Conservation (phyloP, 768 basidiomycete genomes). For the Phanerodontia chrysosporium region DNA sequence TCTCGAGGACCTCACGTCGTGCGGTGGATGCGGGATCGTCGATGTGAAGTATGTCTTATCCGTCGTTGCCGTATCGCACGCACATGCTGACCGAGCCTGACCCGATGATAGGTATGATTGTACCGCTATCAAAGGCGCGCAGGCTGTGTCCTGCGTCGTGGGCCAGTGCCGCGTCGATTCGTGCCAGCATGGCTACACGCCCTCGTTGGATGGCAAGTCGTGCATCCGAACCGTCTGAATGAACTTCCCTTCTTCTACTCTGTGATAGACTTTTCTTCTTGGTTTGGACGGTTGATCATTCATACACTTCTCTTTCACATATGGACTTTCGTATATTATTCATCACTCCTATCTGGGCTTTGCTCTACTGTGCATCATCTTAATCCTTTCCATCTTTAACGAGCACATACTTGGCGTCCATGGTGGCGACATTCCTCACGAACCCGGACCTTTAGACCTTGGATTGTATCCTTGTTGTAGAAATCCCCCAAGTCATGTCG, state of each 20-base stretch:
- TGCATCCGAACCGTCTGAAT: constrained; percentile 10
- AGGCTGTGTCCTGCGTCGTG: constrained; percentile 23
- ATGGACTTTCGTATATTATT: neutral
- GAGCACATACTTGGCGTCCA: neutral
- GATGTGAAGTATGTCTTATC: constrained; percentile 19
- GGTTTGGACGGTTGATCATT: neutral
- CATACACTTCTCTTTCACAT: neutral
- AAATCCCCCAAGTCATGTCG: neutral
- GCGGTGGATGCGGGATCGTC: constrained; percentile 27
- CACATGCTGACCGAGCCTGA: neutral
- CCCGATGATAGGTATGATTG: constrained; percentile 24
- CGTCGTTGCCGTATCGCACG: neutral
- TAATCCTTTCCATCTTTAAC: neutral
- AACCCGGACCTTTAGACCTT: neutral
- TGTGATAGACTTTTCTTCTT: neutral
- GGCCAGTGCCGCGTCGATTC: constrained; percentile 25
- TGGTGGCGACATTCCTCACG: neutral
- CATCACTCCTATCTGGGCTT: neutral
- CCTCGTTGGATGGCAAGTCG: constrained; percentile 11
- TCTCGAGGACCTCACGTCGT: constrained; percentile 24
- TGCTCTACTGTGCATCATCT: neutral
- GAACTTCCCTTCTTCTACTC: neutral
- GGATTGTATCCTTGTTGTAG: neutral
- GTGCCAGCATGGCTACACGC: constrained; percentile 23
- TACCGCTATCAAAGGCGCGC: constrained; percentile 19